These are phyloP conservation scores for Rhizopogon rudus DNA, from an alignment of 768 basidiomycete genomes.

Conservation along the genomic window DNA sequence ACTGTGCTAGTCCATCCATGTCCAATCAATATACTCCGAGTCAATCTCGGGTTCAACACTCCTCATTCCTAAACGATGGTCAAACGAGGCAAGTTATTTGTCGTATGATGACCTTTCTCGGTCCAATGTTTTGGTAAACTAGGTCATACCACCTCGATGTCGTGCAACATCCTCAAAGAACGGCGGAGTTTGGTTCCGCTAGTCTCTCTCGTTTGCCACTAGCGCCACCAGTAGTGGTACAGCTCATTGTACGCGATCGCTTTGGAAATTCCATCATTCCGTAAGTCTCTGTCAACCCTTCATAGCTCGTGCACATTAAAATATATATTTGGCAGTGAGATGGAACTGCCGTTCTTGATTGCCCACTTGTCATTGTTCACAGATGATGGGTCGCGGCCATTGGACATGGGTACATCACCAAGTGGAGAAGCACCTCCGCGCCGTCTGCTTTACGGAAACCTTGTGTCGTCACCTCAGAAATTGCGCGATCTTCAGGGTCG, in stretches of 20 bases:
- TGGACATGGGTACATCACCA: slow-evolving; percentile 63
- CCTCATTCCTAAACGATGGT: slow-evolving; percentile 52
- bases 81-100: slow-evolving; percentile 43
- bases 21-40: slow-evolving; percentile 31
- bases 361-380: slow-evolving; percentile 76
- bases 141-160: slow-evolving; percentile 80
- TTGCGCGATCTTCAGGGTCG: slow-evolving; percentile 79
- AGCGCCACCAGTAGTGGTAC: slow-evolving; percentile 79
- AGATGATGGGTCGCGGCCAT: slow-evolving; percentile 55
- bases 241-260: slow-evolving; percentile 68
- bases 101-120: slow-evolving; percentile 6
- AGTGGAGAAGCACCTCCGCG: slow-evolving; percentile 38
- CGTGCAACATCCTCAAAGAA: slow-evolving; percentile 77
- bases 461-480: slow-evolving; percentile 78
- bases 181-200: slow-evolving; percentile 76
- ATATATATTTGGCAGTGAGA: slow-evolving; percentile 50
- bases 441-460: slow-evolving; percentile 75
- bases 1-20: slow-evolving; percentile 28
- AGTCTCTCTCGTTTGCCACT: slow-evolving; percentile 77
- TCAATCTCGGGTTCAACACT: slow-evolving; percentile 52
- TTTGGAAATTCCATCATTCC: slow-evolving; percentile 69
- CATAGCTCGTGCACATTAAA: slow-evolving; percentile 16
- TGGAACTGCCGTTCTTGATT: slow-evolving; percentile 83
- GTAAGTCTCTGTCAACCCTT: slow-evolving; percentile 46
- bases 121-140: slow-evolving; percentile 15